These are phyloP conservation scores for Hypericum perforatum DNA, from an alignment of 345 rosid genomes.

Conservation along the genomic window DNA sequence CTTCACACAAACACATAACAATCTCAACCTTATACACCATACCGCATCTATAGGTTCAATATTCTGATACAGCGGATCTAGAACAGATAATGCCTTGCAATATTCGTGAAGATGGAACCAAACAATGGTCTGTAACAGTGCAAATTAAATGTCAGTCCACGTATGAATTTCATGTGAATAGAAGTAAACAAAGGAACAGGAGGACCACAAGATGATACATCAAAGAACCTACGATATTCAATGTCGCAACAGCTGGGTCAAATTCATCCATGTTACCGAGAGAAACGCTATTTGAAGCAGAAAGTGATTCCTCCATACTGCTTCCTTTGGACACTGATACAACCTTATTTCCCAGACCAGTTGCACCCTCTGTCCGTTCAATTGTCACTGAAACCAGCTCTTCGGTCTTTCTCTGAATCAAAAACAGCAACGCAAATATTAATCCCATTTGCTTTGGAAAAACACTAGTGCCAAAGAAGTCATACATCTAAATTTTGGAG, in stretches of 20 bases:
- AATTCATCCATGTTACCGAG: slow-evolving; percentile 55
- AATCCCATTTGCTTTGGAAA: too few relatives aligned
- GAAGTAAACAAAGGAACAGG: slow-evolving; percentile 4
- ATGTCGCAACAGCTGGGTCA: slow-evolving; percentile 57
- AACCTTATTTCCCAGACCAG: slow-evolving; percentile 34
- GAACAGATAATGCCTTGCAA: slow-evolving; percentile 60
- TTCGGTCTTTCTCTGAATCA: slow-evolving; percentile 57
- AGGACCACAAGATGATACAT: neutral
- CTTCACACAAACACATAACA: neutral
- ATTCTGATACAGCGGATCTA: slow-evolving; percentile 67
- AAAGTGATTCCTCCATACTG: slow-evolving; percentile 16
- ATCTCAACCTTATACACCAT: neutral
- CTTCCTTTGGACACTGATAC: slow-evolving; percentile 47
- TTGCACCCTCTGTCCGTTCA: slow-evolving; percentile 49
- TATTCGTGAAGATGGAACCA: slow-evolving; percentile 93
- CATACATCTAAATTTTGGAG: too few relatives aligned
- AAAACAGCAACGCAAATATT: slow-evolving; percentile 9
- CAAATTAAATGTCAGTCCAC: slow-evolving; percentile 13
- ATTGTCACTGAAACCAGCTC: slow-evolving; percentile 57
- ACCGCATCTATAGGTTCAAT: slow-evolving; percentile 89
- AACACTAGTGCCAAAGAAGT: too few relatives aligned
- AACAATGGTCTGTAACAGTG: slow-evolving; percentile 52
- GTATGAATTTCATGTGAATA: neutral
- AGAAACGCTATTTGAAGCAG: slow-evolving; percentile 27
- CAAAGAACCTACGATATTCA: slow-evolving; percentile 58